A percentile compares a stretch with the other conserved stretches of the same genome.
Conservation (phyloP, 768 basidiomycete species). For the Boletus tylopilopsis region DNA sequence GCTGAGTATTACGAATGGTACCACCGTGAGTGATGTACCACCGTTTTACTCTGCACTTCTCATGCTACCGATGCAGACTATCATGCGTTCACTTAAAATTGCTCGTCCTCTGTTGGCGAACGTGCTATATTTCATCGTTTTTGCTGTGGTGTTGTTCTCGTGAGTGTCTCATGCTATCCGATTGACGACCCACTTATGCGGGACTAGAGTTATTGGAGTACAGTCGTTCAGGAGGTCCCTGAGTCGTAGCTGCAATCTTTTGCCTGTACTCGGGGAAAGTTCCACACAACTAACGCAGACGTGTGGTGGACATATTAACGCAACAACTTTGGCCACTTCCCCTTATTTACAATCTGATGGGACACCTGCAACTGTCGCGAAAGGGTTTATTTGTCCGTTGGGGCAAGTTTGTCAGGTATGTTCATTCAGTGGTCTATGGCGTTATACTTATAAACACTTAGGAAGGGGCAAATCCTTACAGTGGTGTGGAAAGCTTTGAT, state of each 20-base stretch:
- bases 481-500: conserved; percentile 77
- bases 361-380: conserved; percentile 38
- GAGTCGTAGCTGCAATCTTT: conserved; percentile 58
- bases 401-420: conserved; percentile 78
- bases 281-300: conserved; percentile 48
- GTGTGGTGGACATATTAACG: conserved; percentile 82
- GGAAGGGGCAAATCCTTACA: conserved; percentile 64
- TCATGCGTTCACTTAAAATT: conserved; percentile 88
- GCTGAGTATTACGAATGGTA: conserved; percentile 85
- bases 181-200: not conserved
- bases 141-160: conserved; percentile 88
- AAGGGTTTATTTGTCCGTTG: conserved; percentile 88
- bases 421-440: not conserved
- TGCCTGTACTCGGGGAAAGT: conserved; percentile 50
- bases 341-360: conserved; percentile 43
- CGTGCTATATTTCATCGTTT: conserved; percentile 88
- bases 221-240: conserved; percentile 89
- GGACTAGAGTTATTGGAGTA: conserved; percentile 75
- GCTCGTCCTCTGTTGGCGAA: conserved; percentile 83
- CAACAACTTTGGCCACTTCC: conserved; percentile 43
- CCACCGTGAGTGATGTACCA: conserved; percentile 56
- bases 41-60: conserved; percentile 1
- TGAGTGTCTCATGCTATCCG: conserved; percentile 31
- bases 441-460: conserved; percentile 23
- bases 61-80: conserved; percentile 45